Evolutionary conservation across 176 grass and related monocot species (phyloP), one percentile per base, ranked within the genome.

Genomic region (Cenchrus americanus): DNA sequence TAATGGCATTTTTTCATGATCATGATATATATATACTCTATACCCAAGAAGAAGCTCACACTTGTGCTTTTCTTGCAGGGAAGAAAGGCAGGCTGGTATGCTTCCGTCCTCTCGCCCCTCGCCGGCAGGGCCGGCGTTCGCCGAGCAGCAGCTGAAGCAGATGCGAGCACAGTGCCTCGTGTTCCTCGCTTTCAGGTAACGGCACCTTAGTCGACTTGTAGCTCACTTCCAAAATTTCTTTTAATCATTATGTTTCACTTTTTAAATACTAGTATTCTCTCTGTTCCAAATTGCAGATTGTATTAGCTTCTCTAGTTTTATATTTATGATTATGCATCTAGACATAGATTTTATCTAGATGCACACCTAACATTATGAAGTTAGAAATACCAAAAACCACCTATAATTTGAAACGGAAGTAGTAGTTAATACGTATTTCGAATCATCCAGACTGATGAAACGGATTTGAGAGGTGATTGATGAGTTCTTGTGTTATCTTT

Each of bases 81-180:
- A 18, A 55, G 10, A 12, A 44, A 22, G 22, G 17, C 47, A 44
- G n/a, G 15, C 30, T 30, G 11, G 24, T 43, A 83, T 91, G 75
- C 72, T 86, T 60, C 85, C 88, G 9, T 74, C 73, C 21, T 82
- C 73, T 62, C 76, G 19, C 40, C 52, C 93, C 30, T 71, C 82
- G 15, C 41, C 82, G 44, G 73, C 81, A 7, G 6, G 1, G 73
- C 17, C 85, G 60, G 78, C 78, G 58, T 92, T 91, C 84, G 86
- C 75, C 27, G 84, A 86, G 75, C 88, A 81, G 49, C 92, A 94
- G 78, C 63, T 90, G 51, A 92, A 87, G 80, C 94, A 94, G 82
- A 47, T 94, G 60, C 90, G 92, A 78, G 92, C 94, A 24, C 94
- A 97, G 76, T 97, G 90, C 83, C 23, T 94, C 47, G 84, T 92